Evolutionary conservation across 805 yeast species (phyloP).

Genomic region (Candida andamanensis): DNA sequence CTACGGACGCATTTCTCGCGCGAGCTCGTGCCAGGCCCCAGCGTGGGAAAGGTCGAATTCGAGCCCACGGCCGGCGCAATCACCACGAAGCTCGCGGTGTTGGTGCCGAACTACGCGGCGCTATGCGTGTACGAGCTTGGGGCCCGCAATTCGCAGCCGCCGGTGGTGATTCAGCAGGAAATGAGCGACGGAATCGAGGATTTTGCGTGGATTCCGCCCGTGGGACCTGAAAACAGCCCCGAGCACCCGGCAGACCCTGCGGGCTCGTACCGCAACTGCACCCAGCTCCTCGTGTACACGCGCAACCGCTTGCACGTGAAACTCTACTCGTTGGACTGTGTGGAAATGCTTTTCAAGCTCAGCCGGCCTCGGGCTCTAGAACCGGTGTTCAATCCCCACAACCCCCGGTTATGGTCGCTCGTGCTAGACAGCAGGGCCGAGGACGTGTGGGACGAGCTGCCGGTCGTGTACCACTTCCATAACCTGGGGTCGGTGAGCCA

Average conservation of each 20-base stretch:
- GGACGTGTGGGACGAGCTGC: slow-evolving; percentile 9
- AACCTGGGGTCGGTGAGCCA: slow-evolving; percentile 30
- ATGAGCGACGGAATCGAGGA: slow-evolving; percentile 23
- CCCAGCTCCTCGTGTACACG: slow-evolving; percentile 30
- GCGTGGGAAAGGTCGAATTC: slow-evolving; percentile 8
- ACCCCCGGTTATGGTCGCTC: slow-evolving; percentile 26
- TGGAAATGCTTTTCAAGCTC: slow-evolving; percentile 25
- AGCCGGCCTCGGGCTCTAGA: slow-evolving; percentile 24
- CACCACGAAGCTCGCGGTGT: slow-evolving; percentile 28
- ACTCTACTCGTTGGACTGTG: slow-evolving; percentile 34
- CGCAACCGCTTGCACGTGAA: slow-evolving; percentile 21
- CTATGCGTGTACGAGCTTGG: slow-evolving; percentile 21
- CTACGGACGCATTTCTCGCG: slow-evolving; percentile 1
- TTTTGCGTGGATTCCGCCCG: slow-evolving; percentile 32
- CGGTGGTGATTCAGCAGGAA: slow-evolving; percentile 28
- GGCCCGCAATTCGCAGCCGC: slow-evolving; percentile 12
- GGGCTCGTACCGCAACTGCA: slow-evolving; percentile 29
- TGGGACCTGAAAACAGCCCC: background rate
- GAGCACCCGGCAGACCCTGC: slow-evolving; percentile 6
- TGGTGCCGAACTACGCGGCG: slow-evolving; percentile 15
- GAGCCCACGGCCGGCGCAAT: background rate
- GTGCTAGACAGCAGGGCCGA: slow-evolving; percentile 10
- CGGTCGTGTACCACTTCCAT: slow-evolving; percentile 23
- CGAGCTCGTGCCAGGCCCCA: slow-evolving; percentile 3
- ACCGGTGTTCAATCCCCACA: slow-evolving; percentile 9